Conservation (phyloP, 2,329 filamentous ascomycete species). For the Pseudogymnoascus sp. region DNA sequence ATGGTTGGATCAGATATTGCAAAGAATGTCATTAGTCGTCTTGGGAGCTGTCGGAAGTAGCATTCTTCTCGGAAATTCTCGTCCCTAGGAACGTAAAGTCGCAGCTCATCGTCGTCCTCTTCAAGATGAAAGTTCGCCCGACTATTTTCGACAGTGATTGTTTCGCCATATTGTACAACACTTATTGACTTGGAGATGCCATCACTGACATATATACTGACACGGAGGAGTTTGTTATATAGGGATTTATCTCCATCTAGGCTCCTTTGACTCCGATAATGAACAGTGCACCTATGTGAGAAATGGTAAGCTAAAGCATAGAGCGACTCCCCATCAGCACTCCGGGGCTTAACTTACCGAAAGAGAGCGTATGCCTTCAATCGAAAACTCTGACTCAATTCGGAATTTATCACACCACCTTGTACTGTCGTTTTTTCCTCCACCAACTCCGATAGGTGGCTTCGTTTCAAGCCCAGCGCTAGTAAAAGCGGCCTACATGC, state of each 20-base stretch:
- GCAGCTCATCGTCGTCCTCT: conserved; percentile 13
- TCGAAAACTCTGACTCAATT: not conserved
- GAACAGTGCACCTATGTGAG: not conserved
- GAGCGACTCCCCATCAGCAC: not conserved
- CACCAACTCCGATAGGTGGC: not conserved
- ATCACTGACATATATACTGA: not conserved
- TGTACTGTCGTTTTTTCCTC: not conserved
- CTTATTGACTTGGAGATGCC: conserved; percentile 10
- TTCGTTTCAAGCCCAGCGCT: not conserved
- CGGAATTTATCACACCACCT: not conserved
- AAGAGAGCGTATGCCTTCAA: not conserved
- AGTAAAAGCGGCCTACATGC: not conserved
- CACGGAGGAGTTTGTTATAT: not conserved
- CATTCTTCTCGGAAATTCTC: conserved; percentile 14
- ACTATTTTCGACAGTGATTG: conserved; percentile 11
- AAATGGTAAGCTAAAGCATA: not conserved
- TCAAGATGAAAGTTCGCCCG: conserved; percentile 16
- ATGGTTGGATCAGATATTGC: conserved; percentile 4
- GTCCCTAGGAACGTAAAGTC: conserved; percentile 17
- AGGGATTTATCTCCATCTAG: not conserved
- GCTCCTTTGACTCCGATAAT: not conserved
- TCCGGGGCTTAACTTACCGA: not conserved
- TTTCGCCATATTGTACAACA: conserved; percentile 12
- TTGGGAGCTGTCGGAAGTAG: conserved; percentile 6
- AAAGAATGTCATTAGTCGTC: conserved; percentile 5